Percentiles rank a stretch among this genome's conserved stretches.
These are phyloP conservation scores for Candida nemodendra DNA, from an alignment of 805 yeast genomes.

Conservation along the genomic window DNA sequence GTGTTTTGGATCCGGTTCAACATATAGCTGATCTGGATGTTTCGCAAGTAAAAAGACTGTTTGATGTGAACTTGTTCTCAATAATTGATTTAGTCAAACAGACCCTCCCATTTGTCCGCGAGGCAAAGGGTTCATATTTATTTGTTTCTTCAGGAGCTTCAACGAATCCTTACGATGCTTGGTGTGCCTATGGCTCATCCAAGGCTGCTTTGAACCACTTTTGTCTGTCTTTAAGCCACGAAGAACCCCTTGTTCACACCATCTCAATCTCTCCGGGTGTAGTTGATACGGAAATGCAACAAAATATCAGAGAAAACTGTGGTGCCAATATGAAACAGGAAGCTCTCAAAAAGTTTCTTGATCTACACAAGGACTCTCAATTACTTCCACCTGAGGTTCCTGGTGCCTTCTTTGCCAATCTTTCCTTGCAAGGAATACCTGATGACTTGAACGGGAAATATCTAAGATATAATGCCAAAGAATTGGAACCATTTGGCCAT, in stretches of 20 bases:
- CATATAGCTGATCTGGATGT: slow-evolving; percentile 51
- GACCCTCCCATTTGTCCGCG: slow-evolving; percentile 56
- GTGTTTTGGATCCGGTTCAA: slow-evolving; percentile 76
- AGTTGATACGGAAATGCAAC: slow-evolving; percentile 89
- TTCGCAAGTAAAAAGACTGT: slow-evolving; percentile 58
- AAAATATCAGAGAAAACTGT: slow-evolving; percentile 65
- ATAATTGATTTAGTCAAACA: slow-evolving; percentile 56
- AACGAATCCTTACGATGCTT: slow-evolving; percentile 58
- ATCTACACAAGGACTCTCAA: slow-evolving; percentile 54
- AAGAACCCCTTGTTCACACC: slow-evolving; percentile 57
- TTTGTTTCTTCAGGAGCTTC: slow-evolving; percentile 92
- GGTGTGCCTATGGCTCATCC: slow-evolving; percentile 91
- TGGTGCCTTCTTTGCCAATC: slow-evolving; percentile 63
- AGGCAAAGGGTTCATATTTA: slow-evolving; percentile 61
- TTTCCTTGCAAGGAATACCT: slow-evolving; percentile 62
- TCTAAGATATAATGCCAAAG: slow-evolving; percentile 56
- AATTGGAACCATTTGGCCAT: slow-evolving; percentile 11
- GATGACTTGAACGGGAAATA: slow-evolving; percentile 62
- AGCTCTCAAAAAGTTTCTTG: slow-evolving; percentile 59
- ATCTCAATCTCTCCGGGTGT: slow-evolving; percentile 92
- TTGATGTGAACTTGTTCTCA: slow-evolving; percentile 77
- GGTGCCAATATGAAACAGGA: slow-evolving; percentile 60
- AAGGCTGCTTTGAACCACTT: slow-evolving; percentile 89
- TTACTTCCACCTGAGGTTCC: slow-evolving; percentile 72
- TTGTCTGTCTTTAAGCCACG: slow-evolving; percentile 62